Conservation (phyloP, 2,329 filamentous ascomycete species). For the Talaromyces funiculosus region DNA sequence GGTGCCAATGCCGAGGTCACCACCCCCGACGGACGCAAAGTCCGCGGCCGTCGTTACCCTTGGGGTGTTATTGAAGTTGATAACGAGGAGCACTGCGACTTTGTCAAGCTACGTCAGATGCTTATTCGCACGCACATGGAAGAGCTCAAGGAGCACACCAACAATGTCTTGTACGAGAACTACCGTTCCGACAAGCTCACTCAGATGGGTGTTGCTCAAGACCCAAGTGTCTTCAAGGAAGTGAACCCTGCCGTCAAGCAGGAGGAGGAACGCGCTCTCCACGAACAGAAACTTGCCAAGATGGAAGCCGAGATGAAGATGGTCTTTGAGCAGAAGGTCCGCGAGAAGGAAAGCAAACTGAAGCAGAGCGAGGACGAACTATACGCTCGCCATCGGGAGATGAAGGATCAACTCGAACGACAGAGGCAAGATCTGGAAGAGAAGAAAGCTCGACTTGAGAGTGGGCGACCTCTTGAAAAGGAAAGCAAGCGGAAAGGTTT, state of each 20-base stretch:
- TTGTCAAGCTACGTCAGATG: conserved; percentile 99
- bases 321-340: conserved; percentile 99
- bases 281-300: conserved; percentile 99
- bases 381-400: conserved; percentile 95
- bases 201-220: conserved; percentile 95
- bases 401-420: conserved; percentile 98
- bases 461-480: conserved; percentile 90
- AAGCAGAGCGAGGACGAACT: conserved; percentile 99
- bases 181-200: conserved; percentile 99
- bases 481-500: conserved; percentile 99
- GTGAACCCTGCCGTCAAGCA: conserved; percentile 99
- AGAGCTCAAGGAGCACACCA: conserved; percentile 99
- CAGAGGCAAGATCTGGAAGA: conserved; percentile 94
- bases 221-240: conserved; percentile 99
- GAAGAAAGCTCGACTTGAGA: conserved; percentile 95
- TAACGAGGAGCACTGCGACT: conserved; percentile 99
- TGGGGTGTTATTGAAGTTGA: conserved; percentile 99
- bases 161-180: conserved; percentile 98
- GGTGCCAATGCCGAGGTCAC: conserved; percentile 93
- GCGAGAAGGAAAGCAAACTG: conserved; percentile 98
- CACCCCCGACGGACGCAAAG: conserved; percentile 86
- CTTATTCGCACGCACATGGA: conserved; percentile 99
- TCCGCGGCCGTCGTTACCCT: conserved; percentile 91
- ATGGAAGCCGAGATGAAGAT: conserved; percentile 99
- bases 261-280: conserved; percentile 93